Base-by-base conservation (phyloP, 192 early-diverging fungal species). In the Chytriomyces hyalinus region DNA sequence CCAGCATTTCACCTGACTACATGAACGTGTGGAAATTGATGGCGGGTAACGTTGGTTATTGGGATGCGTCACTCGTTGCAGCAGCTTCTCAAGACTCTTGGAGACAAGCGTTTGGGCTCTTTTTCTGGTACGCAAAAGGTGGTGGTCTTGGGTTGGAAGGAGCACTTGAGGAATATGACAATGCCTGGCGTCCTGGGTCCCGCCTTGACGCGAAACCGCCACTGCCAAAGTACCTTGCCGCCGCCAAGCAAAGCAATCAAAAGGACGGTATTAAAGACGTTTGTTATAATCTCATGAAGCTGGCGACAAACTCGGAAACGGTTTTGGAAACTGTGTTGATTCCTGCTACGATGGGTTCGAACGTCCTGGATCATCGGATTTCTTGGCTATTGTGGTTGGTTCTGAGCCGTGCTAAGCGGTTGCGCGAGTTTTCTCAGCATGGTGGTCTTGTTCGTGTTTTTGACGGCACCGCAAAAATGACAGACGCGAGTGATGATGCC, bases 231-330 rank as follows among this genome's bases (percentile, higher is more conserved):
- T 66, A 75, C 53, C 11, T 65, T 6, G 62, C 53, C 17, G 13
- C 24, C 53, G 9, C 20, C 0, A 61, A 6, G 43, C 20, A n/a
- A 26, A 64, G 51, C 3, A 15, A 24, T 28, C 28, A 20, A 0
- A 57, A 45, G 49, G 49, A 22, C 47, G 24, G 26, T 28, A 28
- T 63, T 11, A 61, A 80, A 20, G 93, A 95, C 72, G 84, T 94
- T 24, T 84, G 83, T 50, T 97, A 88, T 77, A 93, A 94, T 78
- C 84, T 97, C 44, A 80, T 97, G 11, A 87, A 89, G 65, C 77
- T 94, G 10, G 86, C 76, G 68, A 83, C 84, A 2, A 73, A 90
- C 11, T 61, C 79, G 17, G 75, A 85, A 4, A 85, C 84, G 59
- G 73, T 80, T 6, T 80, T 94, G 13, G 91, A 92, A 65, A 80